Base-by-base conservation (phyloP, 306 rosid species). In the Leucaena leucocephala region DNA sequence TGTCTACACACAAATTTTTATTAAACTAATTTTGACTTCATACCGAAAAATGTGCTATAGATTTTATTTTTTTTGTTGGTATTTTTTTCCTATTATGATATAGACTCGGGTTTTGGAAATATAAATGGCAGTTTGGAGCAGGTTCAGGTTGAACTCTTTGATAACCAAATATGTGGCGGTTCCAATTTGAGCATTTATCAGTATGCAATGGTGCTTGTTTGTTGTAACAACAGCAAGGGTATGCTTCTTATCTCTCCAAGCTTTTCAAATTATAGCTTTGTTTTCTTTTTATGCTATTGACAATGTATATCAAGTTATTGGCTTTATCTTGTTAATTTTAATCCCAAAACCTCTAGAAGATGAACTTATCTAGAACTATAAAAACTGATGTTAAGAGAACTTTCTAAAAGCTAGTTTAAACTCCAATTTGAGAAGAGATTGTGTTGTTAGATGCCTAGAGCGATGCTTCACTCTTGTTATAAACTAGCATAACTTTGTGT, bases 111-210 rank as follows among this genome's bases (percentile, higher is more conserved):
- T 88, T 89, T 87, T 93, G 94, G 97, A 90, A 88, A 88, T 90
- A 87, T 89, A 90, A 90, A 90, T 92, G 94, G 96, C 98, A 95
- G 99, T 91, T 91, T 95, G 98, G 99, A 93, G 98, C 98, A 93
- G 91, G 96, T 91, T 87, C 99, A 95, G 97, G 93, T 91, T 40
- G 88, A 84, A 69, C 84, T 91, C 85, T 95, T 95, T 84, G 93
- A 91, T 76, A 86, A 86, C 75, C 96, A 90, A 83, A 68, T 95
- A 80, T 90, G 87, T 74, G 97, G 94, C 76, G 96, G 90, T 83
- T 86, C 89, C 83, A 85, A 84, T 85, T 86, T 89, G 80, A 91
- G 89, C 97, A 83, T 95, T 80, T 86, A 88, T 84, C 99, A 93
- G 83, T 93, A 91, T 80, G 90, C 96, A 62, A 84, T 93, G 94